phyloP scores from a whole-genome alignment of 75 land plant species.

The Adiantum capillusveneris region DNA sequence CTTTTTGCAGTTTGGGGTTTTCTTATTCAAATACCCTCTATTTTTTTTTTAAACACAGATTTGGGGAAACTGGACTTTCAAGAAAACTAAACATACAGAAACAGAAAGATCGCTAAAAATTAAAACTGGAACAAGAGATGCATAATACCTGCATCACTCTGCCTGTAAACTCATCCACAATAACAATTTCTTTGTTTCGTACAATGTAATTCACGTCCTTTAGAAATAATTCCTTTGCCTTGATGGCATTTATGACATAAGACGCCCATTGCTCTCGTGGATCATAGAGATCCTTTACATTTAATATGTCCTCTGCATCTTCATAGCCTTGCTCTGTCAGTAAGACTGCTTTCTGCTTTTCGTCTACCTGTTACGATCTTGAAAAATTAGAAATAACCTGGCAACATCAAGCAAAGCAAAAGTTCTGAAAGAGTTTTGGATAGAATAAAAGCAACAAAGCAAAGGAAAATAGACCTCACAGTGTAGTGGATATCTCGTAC shows the following conservation, averaged over 20 bases:
- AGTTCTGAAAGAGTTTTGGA: too few species aligned
- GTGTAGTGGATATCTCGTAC: conserved; percentile 94
- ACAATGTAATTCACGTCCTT: conserved; percentile 95
- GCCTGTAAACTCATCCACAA: conserved; percentile 99
- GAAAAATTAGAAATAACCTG: too few species aligned
- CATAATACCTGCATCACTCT: conserved; percentile 94
- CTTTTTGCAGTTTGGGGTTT: too few species aligned
- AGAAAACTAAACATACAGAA: too few species aligned
- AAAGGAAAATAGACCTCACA: conserved; percentile 39
- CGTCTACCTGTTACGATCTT: conserved; percentile 70
- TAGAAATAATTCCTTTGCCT: conserved; percentile 93
- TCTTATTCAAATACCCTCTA: too few species aligned
- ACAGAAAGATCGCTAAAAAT: too few species aligned
- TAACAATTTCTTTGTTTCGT: conserved; percentile 89
- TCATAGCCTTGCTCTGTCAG: conserved; percentile 96
- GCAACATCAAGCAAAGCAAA: too few species aligned
- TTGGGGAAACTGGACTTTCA: too few species aligned
- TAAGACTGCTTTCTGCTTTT: conserved; percentile 88
- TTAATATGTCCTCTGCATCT: conserved; percentile 92
- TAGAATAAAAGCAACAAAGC: neutral
- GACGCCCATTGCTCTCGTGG: conserved; percentile 99
- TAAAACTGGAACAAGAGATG: too few species aligned
- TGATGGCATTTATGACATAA: conserved; percentile 83
- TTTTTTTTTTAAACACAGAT: too few species aligned
- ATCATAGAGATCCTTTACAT: conserved; percentile 90